Evolutionary conservation across 202 grass and related monocot species (phyloP), one percentile per base, ranked within the genome.

Genomic region (Saccharum hybrid): DNA sequence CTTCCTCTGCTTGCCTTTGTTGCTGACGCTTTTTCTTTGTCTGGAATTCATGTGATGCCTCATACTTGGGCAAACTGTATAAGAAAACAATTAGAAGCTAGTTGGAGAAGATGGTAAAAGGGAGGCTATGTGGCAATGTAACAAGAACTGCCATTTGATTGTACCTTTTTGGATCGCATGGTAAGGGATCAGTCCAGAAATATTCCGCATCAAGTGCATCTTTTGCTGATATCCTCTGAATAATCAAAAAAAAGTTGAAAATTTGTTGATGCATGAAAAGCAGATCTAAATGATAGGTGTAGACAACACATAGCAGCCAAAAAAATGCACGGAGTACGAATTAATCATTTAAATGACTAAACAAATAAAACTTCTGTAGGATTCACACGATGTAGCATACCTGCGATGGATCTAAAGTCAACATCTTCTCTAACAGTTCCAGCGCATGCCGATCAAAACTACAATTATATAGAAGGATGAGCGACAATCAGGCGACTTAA

Each of bases 11-110:
- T 78, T 98, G 96, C 52, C 96, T 84, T 70, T 95, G 92, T 68
- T 97, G 95, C 80, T 97, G 92, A 46, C 90, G 92, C 77, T 97
- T 97, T 80, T 93, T 98, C 92, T 93, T 98, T 1, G 87, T 93
- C 75, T 98, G 95, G 84, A 98, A 95, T 75, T 93, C 90, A 19
- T 98, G 96, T 4, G 96, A 93, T 14, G 92, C 87, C 65, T 98
- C 96, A 1, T 98, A 98, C 54, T 88, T 91, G 1, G 96, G 96
- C 75, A 98, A 89, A 72, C 96, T 98, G 87, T 66, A 87, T 62
- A 30, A 82, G 63, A 39, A 66, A 79, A 63, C 14, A 68, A 31
- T 51, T 68, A 33, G 66, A 23, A 67, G 33, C 28, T 65, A 19
- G 12, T 5, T 36, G 56, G 12, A 37, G 23, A 57, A 85, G 38